Conservation (phyloP, 169 alveolate species). For the Eimeria acervulina region DNA sequence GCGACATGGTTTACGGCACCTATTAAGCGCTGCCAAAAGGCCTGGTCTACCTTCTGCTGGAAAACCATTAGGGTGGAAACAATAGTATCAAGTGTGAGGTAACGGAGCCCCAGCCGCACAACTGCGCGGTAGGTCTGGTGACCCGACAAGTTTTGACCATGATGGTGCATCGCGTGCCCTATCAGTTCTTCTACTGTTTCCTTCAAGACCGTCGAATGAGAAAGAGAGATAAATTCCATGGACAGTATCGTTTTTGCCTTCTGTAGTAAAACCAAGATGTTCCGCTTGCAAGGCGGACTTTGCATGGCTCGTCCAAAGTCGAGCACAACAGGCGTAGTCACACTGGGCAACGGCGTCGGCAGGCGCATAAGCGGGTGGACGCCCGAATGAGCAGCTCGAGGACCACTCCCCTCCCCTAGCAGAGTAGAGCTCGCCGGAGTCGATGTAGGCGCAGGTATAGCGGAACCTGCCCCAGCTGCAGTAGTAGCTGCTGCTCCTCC, state of each 20-base stretch:
- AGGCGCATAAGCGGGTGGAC: not conserved
- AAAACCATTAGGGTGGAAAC: not conserved
- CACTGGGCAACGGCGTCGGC: not conserved
- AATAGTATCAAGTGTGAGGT: not conserved
- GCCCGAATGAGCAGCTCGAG: not conserved
- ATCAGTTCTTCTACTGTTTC: not conserved
- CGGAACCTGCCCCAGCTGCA: not conserved
- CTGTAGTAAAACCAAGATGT: not conserved
- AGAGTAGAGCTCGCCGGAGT: no score
- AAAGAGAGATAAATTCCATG: not conserved
- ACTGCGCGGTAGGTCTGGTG: not conserved
- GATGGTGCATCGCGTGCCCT: not conserved
- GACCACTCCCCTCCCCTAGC: not conserved
- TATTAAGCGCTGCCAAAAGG: not conserved
- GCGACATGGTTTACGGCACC: not conserved
- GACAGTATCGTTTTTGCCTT: not conserved
- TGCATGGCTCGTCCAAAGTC: not conserved
- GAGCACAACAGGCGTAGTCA: not conserved
- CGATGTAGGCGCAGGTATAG: not conserved
- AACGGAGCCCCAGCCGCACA: not conserved
- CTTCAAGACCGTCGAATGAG: not conserved
- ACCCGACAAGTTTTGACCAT: not conserved
- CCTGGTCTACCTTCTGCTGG: not conserved
- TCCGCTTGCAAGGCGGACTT: not conserved
- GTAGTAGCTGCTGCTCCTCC: not conserved